Evolutionary conservation across 2,329 filamentous ascomycete genomes (phyloP), one percentile per base, ranked within the genome.

Genomic region (Dactylellina drechsleri): DNA sequence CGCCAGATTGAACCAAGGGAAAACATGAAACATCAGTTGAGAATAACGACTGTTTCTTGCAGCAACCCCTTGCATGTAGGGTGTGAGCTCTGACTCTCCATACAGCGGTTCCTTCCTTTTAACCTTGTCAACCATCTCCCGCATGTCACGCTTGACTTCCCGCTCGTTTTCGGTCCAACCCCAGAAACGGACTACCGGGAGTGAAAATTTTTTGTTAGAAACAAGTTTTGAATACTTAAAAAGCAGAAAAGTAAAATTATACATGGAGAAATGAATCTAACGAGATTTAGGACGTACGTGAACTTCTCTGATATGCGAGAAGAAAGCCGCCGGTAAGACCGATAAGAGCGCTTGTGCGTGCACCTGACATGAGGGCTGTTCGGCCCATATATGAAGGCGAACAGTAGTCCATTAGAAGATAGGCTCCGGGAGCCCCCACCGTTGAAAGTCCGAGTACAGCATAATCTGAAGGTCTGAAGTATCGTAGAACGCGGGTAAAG

Each of bases 1-100:
- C 81, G 97, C 94, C 84, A 99, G 91, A 86, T 99, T 99, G 84
- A 97, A 94, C 95, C 93, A 98, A 45, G 94, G 93, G 67, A 99
- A 84, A 65, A 94, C 88, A 81, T 93, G 91, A 78, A 92, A 84
- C 83, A 94, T 95, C 36, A 95, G 85, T 47, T 91, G 91, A 43
- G 92, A 90, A 85, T 97, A 98, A 81, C 95, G 87, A 80, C 93
- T 97, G 85, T 99, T 96, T 79, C 95, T 87, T 73, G 92, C 89
- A 61, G 95, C 93, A 45, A 97, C 91, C 74, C 94, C 95, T 84
- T 99, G 95, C 86, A 97, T 91, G 83, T 97, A 92, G 77, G 93
- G 90, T 70, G 90, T 91, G 80, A 97, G 84, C 62, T 84, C 84
- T 80, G 89, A 92, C 80, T 87, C 88, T 80, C 95, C 95, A 83